Conservation (phyloP, 352 stramenopile genomes). For the Pythium aristosporum region DNA sequence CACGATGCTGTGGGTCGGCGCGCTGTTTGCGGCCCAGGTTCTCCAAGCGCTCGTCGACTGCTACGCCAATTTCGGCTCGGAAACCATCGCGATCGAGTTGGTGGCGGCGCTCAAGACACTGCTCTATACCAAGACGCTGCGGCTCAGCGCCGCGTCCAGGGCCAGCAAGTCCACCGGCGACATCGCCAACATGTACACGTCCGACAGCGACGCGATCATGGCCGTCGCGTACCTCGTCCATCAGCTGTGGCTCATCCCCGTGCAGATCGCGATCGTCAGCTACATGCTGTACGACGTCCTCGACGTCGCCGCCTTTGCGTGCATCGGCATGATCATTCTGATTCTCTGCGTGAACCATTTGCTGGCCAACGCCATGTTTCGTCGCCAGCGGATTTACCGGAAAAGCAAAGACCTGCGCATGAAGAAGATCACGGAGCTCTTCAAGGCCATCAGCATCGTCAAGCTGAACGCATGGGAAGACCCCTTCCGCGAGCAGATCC, state of each 20-base stretch:
- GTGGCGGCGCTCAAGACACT: slow-evolving; percentile 47
- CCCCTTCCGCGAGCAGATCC: slow-evolving; percentile 75
- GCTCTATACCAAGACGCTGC: slow-evolving; percentile 55
- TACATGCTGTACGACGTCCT: slow-evolving; percentile 46
- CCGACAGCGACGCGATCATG: slow-evolving; percentile 49
- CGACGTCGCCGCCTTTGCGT: slow-evolving; percentile 43
- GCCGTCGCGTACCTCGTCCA: slow-evolving; percentile 47
- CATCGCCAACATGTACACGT: slow-evolving; percentile 66
- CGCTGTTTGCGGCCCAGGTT: slow-evolving; percentile 48
- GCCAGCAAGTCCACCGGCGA: slow-evolving; percentile 47
- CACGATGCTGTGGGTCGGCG: slow-evolving; percentile 31
- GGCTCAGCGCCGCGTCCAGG: slow-evolving; percentile 40
- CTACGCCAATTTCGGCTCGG: slow-evolving; percentile 45
- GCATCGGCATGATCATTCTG: slow-evolving; percentile 47
- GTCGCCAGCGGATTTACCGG: slow-evolving; percentile 25
- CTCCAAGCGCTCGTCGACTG: slow-evolving; percentile 58
- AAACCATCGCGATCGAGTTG: slow-evolving; percentile 59
- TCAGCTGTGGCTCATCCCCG: slow-evolving; percentile 52
- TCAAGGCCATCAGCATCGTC: slow-evolving; percentile 81
- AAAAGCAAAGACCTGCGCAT: slow-evolving; percentile 44
- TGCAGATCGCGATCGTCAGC: slow-evolving; percentile 53
- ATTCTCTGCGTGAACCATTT: slow-evolving; percentile 43
- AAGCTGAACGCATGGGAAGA: slow-evolving; percentile 93
- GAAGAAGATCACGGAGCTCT: slow-evolving; percentile 52
- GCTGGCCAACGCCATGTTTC: slow-evolving; percentile 38